Conservation (phyloP, 2,329 filamentous ascomycete genomes). For the Colletotrichum viniferum region DNA sequence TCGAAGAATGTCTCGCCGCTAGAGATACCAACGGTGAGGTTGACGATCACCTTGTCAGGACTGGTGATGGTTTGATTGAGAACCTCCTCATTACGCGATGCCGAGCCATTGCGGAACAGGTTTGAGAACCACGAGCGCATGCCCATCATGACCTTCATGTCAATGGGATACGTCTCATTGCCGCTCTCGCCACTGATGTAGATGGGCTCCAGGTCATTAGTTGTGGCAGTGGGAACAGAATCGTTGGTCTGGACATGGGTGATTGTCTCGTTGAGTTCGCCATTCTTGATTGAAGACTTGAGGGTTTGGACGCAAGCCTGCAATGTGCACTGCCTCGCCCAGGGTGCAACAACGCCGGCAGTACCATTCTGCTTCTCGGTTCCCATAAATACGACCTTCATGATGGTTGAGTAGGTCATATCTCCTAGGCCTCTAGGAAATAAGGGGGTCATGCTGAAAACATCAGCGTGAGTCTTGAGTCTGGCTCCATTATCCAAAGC, state of each 20-base stretch:
- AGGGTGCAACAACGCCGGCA: slow-evolving; percentile 28
- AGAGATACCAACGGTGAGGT: slow-evolving; percentile 36
- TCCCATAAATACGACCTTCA: slow-evolving; percentile 37
- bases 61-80: slow-evolving; percentile 30
- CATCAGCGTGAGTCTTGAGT: slow-evolving; percentile 26
- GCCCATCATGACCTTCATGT: slow-evolving; percentile 31
- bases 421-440: slow-evolving; percentile 29
- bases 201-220: slow-evolving; percentile 21
- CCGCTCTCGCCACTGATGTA: slow-evolving; percentile 19
- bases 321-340: slow-evolving; percentile 34
- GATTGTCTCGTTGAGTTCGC: slow-evolving; percentile 30
- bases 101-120: slow-evolving; percentile 33
- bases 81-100: slow-evolving; percentile 26
- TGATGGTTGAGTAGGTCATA: slow-evolving; percentile 33
- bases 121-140: slow-evolving; percentile 35
- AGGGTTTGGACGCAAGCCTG: slow-evolving; percentile 34
- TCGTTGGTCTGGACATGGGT: slow-evolving; percentile 24
- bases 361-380: slow-evolving; percentile 29
- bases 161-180: slow-evolving; percentile 26
- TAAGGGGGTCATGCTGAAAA: slow-evolving; percentile 36
- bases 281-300: slow-evolving; percentile 26
- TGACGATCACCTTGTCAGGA: slow-evolving; percentile 30
- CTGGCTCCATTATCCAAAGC: slow-evolving; percentile 29
- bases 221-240: slow-evolving; percentile 25
- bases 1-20: slow-evolving; percentile 36